Conservation (phyloP, 2,329 filamentous ascomycete genomes). For the Diaporthe sp. region DNA sequence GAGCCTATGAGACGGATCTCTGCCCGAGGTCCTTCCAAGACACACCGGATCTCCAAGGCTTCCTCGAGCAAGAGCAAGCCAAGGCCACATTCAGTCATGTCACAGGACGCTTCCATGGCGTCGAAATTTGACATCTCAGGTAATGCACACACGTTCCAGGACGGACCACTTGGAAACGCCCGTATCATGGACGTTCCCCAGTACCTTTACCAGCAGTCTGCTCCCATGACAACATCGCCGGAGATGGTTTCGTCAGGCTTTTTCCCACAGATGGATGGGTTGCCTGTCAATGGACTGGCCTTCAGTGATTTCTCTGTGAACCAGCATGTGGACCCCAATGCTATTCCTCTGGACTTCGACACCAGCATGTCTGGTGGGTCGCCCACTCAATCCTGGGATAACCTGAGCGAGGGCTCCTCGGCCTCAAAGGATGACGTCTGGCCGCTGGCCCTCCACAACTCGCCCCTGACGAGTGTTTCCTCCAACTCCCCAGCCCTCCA, state of each 20-base stretch:
- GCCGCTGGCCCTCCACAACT: constrained; percentile 54
- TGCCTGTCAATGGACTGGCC: constrained; percentile 57
- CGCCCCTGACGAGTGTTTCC: constrained; percentile 54
- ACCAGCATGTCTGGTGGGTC: constrained; percentile 61
- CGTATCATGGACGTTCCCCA: constrained; percentile 63
- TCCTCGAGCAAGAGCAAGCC: constrained; percentile 57
- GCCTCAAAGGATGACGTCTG: constrained; percentile 66
- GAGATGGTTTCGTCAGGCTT: constrained; percentile 57
- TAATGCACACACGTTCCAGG: constrained; percentile 59
- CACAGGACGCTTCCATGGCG: constrained; percentile 63
- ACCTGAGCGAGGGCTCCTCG: constrained; percentile 65
- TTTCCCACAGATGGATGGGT: constrained; percentile 61
- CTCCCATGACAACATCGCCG: constrained; percentile 59
- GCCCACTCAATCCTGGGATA: constrained; percentile 65
- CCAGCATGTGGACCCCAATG: constrained; percentile 67
- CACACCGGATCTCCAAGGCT: constrained; percentile 58
- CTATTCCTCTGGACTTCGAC: constrained; percentile 68
- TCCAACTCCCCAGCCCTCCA: constrained; percentile 37
- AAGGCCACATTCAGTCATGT: constrained; percentile 60
- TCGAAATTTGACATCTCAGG: constrained; percentile 66
- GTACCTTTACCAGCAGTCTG: constrained; percentile 64
- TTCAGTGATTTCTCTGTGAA: constrained; percentile 59
- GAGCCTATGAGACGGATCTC: constrained; percentile 60
- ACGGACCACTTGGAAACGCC: constrained; percentile 53
- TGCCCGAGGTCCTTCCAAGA: constrained; percentile 59